Percentiles rank a stretch among this genome's conserved stretches.
Conservation (phyloP, 495 filamentous ascomycete species). For the Glonium stellatum region DNA sequence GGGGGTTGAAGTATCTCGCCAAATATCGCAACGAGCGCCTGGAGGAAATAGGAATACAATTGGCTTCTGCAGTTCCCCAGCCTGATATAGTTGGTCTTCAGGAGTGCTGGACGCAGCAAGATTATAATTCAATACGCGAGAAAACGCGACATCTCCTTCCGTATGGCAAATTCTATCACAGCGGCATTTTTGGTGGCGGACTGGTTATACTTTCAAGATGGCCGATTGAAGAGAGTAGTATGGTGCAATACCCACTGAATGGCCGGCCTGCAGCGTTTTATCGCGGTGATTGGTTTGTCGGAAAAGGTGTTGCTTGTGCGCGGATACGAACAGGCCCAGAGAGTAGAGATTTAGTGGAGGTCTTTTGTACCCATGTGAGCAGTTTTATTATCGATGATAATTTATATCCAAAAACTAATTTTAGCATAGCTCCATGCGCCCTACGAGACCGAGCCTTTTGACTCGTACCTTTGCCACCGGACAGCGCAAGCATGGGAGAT, state of each 20-base stretch:
- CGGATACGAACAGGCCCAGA: slow-evolving; percentile 65
- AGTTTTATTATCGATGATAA: not conserved
- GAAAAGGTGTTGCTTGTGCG: slow-evolving; percentile 88
- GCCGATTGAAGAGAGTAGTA: slow-evolving; percentile 90
- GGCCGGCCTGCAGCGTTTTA: slow-evolving; percentile 90
- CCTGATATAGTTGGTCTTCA: slow-evolving; percentile 89
- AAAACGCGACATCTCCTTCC: slow-evolving; percentile 74
- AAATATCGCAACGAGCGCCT: slow-evolving; percentile 73
- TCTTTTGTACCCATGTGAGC: slow-evolving; percentile 82
- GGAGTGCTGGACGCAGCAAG: slow-evolving; percentile 90
- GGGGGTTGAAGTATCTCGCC: slow-evolving; percentile 87
- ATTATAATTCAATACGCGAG: slow-evolving; percentile 74
- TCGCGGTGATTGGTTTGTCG: slow-evolving; percentile 89
- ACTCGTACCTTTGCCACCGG: slow-evolving; percentile 84
- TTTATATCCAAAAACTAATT: slow-evolving; percentile 10
- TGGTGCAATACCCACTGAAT: slow-evolving; percentile 85
- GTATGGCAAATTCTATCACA: slow-evolving; percentile 88
- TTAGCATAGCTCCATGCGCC: slow-evolving; percentile 66
- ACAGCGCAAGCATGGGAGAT: slow-evolving; percentile 98
- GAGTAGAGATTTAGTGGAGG: slow-evolving; percentile 66
- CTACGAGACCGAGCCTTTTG: slow-evolving; percentile 70
- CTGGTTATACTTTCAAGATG: slow-evolving; percentile 89
- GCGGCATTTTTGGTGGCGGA: slow-evolving; percentile 82
- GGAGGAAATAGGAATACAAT: slow-evolving; percentile 61
- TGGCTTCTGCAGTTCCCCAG: slow-evolving; percentile 46